These are phyloP conservation scores for Bryoerythrophyllum caledonicum DNA, from an alignment of 225 moss, liverwort and hornwort genomes.

Conservation along the genomic window DNA sequence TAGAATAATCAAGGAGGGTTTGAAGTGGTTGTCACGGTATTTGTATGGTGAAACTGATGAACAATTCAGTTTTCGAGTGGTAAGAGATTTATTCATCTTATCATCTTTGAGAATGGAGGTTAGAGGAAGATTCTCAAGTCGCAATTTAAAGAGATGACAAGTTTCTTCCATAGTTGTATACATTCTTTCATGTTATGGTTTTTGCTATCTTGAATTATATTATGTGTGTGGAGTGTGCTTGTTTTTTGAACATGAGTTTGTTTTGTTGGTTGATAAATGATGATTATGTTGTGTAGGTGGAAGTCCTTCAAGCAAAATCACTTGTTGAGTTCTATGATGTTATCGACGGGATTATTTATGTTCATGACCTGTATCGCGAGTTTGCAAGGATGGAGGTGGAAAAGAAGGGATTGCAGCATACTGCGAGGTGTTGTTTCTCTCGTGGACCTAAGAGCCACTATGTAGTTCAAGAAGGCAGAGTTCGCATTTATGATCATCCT, in stretches of 20 bases:
- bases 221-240: no score
- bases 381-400: no score
- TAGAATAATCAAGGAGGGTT: no score
- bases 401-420: not conserved
- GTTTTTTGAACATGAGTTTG: no score
- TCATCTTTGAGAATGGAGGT: not conserved
- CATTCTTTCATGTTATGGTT: no score
- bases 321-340: not conserved
- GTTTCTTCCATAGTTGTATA: not conserved
- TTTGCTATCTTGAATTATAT: not conserved
- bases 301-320: not conserved
- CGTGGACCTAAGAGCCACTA: no score
- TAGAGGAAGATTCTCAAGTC: no score
- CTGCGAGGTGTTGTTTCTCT: not conserved
- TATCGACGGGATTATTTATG: not conserved
- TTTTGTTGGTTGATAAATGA: not conserved
- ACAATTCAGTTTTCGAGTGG: not conserved
- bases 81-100: not conserved
- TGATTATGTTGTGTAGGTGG: not conserved
- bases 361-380: no score
- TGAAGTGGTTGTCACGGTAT: not conserved
- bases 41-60: not conserved
- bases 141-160: not conserved
- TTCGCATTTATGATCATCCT: no score
- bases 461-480: not conserved